Percentiles rank a stretch among this genome's conserved stretches.
Evolutionary conservation across 2,329 filamentous ascomycete species (phyloP).

Genomic region (Neofusicoccum umdonicola): DNA sequence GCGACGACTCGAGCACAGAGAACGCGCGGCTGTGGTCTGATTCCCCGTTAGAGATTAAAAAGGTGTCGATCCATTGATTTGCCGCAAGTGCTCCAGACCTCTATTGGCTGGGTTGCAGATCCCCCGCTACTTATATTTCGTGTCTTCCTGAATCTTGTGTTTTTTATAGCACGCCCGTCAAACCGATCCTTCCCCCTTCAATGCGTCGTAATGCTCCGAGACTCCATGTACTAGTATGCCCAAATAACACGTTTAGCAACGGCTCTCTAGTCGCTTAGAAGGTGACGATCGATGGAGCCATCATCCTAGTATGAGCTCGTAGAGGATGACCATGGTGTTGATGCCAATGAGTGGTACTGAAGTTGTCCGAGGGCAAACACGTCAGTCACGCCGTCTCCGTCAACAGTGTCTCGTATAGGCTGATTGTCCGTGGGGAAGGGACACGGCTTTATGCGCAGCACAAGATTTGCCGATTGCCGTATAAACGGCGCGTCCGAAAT

Average conservation of each 20-base stretch:
- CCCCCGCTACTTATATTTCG: neutral
- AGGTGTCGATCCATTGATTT: constrained; percentile 7
- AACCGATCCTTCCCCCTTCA: neutral
- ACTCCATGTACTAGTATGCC: constrained; percentile 5
- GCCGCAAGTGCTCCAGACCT: neutral
- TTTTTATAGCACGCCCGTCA: neutral
- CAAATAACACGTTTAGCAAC: neutral
- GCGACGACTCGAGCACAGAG: neutral
- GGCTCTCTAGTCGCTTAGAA: neutral
- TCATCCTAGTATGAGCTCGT: constrained; percentile 27
- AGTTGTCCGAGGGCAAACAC: neutral
- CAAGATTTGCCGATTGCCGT: neutral
- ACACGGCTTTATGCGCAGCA: neutral
- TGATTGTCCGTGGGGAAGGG: neutral
- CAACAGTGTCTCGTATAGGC: neutral
- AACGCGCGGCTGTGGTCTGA: constrained; percentile 8
- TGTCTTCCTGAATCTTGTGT: neutral
- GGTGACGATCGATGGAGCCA: neutral
- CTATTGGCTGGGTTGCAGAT: constrained; percentile 4
- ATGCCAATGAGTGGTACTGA: constrained; percentile 41
- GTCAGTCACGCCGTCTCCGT: neutral
- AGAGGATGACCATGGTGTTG: constrained; percentile 39
- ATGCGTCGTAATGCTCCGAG: constrained; percentile 6
- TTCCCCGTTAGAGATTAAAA: neutral
- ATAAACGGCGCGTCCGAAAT: neutral